phyloP scores from a whole-genome alignment of 768 basidiomycete genomes.

The Favolaschia claudopus region DNA sequence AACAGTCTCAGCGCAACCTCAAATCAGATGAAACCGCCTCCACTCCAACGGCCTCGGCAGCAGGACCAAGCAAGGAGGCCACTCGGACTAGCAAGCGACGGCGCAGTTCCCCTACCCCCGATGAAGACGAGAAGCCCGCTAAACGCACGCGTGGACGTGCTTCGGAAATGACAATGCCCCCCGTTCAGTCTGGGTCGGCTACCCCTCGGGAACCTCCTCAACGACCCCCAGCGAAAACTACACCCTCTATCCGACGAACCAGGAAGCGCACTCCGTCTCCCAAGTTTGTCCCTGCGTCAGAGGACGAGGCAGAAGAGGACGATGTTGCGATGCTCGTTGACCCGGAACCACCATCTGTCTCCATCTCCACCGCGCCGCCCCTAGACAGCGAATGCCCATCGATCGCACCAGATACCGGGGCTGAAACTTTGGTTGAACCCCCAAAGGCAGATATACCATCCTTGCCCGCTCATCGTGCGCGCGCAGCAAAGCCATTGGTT shows the following conservation, averaged over 20 bases:
- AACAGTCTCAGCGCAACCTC: slow-evolving; percentile 11
- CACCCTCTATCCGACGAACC: slow-evolving; percentile 4
- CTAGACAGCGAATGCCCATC: not conserved
- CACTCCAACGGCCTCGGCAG: slow-evolving; percentile 5
- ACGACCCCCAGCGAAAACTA: slow-evolving; percentile 11
- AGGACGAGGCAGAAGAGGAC: slow-evolving; percentile 15
- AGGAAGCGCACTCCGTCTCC: slow-evolving; percentile 15
- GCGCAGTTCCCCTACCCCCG: slow-evolving; percentile 14
- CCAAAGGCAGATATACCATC: not conserved
- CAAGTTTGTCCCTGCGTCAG: slow-evolving; percentile 10
- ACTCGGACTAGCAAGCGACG: slow-evolving; percentile 23
- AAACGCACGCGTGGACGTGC: slow-evolving; percentile 21
- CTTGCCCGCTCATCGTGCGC: slow-evolving; percentile 51
- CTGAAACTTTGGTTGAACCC: not conserved
- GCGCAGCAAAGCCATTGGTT: slow-evolving; percentile 61
- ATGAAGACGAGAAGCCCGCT: slow-evolving; percentile 11
- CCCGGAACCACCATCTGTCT: slow-evolving; percentile 1
- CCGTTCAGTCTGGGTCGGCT: slow-evolving; percentile 1
- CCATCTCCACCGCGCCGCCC: not conserved
- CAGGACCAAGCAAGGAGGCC: slow-evolving; percentile 13
- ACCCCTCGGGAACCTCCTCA: slow-evolving; percentile 11
- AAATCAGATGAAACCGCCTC: slow-evolving; percentile 17
- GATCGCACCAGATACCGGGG: not conserved
- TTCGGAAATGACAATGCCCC: slow-evolving; percentile 5
- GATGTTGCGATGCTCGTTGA: slow-evolving; percentile 22